Percentiles rank a stretch among this genome's conserved stretches.
phyloP scores from a whole-genome alignment of 2,329 filamentous ascomycete species.

The Rachicladosporium sp. region DNA sequence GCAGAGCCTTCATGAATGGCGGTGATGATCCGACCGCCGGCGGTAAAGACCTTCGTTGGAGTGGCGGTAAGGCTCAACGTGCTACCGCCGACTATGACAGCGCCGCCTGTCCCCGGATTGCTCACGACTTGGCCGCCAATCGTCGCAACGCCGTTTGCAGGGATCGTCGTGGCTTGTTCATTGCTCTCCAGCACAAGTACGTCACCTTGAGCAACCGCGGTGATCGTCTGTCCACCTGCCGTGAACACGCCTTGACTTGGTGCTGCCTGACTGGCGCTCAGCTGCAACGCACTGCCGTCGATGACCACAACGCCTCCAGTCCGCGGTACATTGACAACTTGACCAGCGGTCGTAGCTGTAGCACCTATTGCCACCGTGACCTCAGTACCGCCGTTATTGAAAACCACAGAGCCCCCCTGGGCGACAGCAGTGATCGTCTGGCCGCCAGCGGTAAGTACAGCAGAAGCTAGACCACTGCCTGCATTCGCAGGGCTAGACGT shows the following conservation, averaged over 20 bases:
- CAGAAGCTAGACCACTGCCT: neutral
- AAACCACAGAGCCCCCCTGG: neutral
- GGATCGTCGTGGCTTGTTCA: neutral
- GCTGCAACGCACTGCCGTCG: neutral
- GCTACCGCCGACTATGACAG: neutral
- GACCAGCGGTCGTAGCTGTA: neutral
- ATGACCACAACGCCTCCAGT: neutral
- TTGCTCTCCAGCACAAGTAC: neutral
- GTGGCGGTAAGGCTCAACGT: neutral
- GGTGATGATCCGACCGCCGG: no score
- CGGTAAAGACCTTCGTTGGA: no score
- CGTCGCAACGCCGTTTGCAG: neutral
- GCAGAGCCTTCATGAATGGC: neutral
- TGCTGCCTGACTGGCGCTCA: neutral
- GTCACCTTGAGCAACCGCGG: neutral
- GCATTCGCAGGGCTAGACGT: neutral
- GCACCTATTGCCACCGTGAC: neutral
- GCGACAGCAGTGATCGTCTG: neutral
- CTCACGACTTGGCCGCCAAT: conserved; percentile 1
- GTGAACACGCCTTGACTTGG: neutral
- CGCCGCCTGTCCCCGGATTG: neutral
- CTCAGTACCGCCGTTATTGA: neutral
- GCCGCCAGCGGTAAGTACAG: neutral
- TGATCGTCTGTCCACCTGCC: neutral
- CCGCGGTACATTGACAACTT: neutral